phyloP scores from a whole-genome alignment of 2,329 filamentous ascomycete species.

The Xylaria sp. region DNA sequence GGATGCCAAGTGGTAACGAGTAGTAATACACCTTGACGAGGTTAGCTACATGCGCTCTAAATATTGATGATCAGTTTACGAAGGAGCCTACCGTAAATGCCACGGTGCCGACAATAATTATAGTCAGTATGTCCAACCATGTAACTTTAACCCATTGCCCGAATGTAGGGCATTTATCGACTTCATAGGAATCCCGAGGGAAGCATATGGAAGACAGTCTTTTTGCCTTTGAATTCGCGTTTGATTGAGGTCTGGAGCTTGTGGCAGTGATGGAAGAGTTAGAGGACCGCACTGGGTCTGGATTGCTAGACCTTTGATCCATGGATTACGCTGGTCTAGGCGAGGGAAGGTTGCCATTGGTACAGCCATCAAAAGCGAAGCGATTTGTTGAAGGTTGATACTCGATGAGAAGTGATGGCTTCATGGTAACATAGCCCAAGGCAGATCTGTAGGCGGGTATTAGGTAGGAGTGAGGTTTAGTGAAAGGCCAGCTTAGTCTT shows the following conservation, averaged over 20 bases:
- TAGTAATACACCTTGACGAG: conserved; percentile 38
- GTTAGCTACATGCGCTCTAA: conserved; percentile 7
- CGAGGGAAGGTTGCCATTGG: neutral
- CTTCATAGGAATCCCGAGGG: conserved; percentile 22
- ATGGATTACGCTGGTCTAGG: conserved; percentile 5
- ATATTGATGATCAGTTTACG: neutral
- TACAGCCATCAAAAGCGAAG: conserved; percentile 9
- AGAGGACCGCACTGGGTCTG: conserved; percentile 13
- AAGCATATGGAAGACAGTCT: conserved; percentile 15
- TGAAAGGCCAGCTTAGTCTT: neutral
- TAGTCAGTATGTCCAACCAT: conserved; percentile 68
- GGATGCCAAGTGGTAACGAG: conserved; percentile 26
- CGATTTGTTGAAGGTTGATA: conserved; percentile 22
- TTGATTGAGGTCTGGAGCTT: neutral
- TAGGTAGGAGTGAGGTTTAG: conserved; percentile 17
- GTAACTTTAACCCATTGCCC: conserved; percentile 66
- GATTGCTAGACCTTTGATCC: conserved; percentile 12
- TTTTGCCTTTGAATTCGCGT: conserved; percentile 13
- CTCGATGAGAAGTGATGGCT: neutral
- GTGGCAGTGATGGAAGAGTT: neutral
- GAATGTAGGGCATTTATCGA: conserved; percentile 42
- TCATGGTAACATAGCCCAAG: conserved; percentile 6
- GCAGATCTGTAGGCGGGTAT: neutral
- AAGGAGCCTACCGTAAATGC: conserved; percentile 46
- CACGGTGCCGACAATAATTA: conserved; percentile 63